Evolutionary conservation across 352 stramenopile species (phyloP).

Genomic region (Phytophthora tentaculata): DNA sequence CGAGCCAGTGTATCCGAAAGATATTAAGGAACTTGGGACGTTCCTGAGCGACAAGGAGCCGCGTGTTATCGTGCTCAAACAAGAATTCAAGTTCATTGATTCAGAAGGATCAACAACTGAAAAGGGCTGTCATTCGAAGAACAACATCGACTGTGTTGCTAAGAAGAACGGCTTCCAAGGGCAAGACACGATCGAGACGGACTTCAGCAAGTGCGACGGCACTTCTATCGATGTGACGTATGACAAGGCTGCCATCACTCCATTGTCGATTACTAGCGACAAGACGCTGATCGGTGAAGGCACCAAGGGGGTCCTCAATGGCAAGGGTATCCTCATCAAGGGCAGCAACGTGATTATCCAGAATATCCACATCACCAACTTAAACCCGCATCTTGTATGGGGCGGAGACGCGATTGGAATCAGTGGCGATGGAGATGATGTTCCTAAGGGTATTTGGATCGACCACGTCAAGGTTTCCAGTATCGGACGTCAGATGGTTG

Average conservation of each 20-base stretch:
- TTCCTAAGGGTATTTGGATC: constrained; percentile 46
- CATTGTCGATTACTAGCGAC: not conserved
- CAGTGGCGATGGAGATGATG: constrained; percentile 28
- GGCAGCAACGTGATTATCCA: constrained; percentile 1
- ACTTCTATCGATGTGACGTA: not conserved
- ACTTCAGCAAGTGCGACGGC: not conserved
- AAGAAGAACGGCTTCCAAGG: constrained; percentile 1
- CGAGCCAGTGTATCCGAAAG: not conserved
- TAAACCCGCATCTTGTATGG: constrained; percentile 8
- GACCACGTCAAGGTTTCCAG: constrained; percentile 54
- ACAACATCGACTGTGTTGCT: not conserved
- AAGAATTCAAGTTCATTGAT: not conserved
- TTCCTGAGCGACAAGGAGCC: not conserved
- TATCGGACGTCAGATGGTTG: constrained; percentile 51
- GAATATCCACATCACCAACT: constrained; percentile 11
- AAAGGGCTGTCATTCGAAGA: not conserved
- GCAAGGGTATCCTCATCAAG: constrained; percentile 1
- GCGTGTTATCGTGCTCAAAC: not conserved
- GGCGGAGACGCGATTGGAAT: constrained; percentile 35
- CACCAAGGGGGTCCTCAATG: constrained; percentile 3
- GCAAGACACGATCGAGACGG: constrained; percentile 1
- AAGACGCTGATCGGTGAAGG: not conserved
- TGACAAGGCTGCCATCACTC: not conserved
- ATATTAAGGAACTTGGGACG: not conserved
- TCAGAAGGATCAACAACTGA: not conserved